phyloP scores from a whole-genome alignment of 257 asterid genomes.

The Capsicum baccatum region DNA sequence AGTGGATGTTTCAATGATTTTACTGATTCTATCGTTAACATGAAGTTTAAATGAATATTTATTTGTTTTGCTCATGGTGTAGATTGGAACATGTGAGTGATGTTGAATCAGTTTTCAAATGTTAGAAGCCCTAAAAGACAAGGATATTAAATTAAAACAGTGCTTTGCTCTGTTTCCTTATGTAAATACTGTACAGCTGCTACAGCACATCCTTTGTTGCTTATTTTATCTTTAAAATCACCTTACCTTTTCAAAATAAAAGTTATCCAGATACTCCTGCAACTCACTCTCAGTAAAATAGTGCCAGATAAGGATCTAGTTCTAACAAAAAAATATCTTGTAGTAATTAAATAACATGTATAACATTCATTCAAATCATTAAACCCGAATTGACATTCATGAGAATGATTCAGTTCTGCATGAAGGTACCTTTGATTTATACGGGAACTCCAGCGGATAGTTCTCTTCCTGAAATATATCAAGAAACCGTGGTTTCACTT shows the following conservation, averaged over 20 bases:
- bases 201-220: not conserved
- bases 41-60: not conserved
- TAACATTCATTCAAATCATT: constrained; percentile 24
- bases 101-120: not conserved
- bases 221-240: constrained; percentile 7
- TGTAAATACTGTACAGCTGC: constrained; percentile 12
- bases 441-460: constrained; percentile 79
- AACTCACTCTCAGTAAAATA: constrained; percentile 7
- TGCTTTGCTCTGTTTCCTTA: not conserved
- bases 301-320: constrained; percentile 16
- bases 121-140: constrained; percentile 5
- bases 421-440: constrained; percentile 82
- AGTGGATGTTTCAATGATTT: not conserved
- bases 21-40: not conserved
- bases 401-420: constrained; percentile 19
- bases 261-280: constrained; percentile 10
- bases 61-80: constrained; percentile 8
- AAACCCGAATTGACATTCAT: constrained; percentile 28
- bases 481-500: constrained; percentile 91
- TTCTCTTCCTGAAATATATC: constrained; percentile 90
- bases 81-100: not conserved
- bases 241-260: not conserved
- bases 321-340: not conserved
- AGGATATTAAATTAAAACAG: not conserved
- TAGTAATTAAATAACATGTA: constrained; percentile 22